phyloP scores from a whole-genome alignment of 495 filamentous ascomycete species.

The Lepraria neglecta region DNA sequence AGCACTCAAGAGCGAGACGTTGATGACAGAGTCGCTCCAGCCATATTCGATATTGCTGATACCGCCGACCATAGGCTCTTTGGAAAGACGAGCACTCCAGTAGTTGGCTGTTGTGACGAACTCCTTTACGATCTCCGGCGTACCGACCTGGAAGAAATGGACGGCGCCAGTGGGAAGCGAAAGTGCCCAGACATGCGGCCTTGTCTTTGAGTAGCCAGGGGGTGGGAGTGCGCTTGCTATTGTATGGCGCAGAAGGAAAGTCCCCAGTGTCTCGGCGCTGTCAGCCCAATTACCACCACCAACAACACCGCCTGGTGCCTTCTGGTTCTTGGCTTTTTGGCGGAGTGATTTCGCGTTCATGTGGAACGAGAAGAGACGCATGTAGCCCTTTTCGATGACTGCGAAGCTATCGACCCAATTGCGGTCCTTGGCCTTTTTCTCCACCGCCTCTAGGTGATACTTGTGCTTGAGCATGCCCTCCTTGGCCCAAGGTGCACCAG shows the following conservation, averaged over 20 bases:
- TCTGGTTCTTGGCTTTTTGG: slow-evolving; percentile 55
- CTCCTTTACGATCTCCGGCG: slow-evolving; percentile 86
- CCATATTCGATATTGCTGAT: slow-evolving; percentile 97
- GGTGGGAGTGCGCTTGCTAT: slow-evolving; percentile 85
- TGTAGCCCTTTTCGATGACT: slow-evolving; percentile 94
- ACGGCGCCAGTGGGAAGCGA: slow-evolving; percentile 87
- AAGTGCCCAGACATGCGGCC: slow-evolving; percentile 94
- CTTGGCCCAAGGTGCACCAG: slow-evolving; percentile 94
- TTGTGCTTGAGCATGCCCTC: slow-evolving; percentile 95
- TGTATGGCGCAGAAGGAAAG: slow-evolving; percentile 84
- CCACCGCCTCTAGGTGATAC: slow-evolving; percentile 82
- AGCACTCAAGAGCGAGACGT: slow-evolving; percentile 55
- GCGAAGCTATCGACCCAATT: slow-evolving; percentile 95
- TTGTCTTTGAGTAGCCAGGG: slow-evolving; percentile 84
- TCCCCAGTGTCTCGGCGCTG: slow-evolving; percentile 79
- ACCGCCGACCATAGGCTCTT: slow-evolving; percentile 83
- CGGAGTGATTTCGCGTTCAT: slow-evolving; percentile 66
- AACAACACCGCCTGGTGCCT: slow-evolving; percentile 56
- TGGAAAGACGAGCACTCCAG: slow-evolving; percentile 90
- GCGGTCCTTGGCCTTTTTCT: slow-evolving; percentile 85
- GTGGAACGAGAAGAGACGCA: slow-evolving; percentile 89
- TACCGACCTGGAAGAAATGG: slow-evolving; percentile 95
- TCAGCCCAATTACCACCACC: slow-evolving; percentile 97
- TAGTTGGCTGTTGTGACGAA: slow-evolving; percentile 96
- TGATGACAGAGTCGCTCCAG: slow-evolving; percentile 87